Evolutionary conservation across 768 basidiomycete genomes (phyloP).

Genomic region (Megacollybia marginata): DNA sequence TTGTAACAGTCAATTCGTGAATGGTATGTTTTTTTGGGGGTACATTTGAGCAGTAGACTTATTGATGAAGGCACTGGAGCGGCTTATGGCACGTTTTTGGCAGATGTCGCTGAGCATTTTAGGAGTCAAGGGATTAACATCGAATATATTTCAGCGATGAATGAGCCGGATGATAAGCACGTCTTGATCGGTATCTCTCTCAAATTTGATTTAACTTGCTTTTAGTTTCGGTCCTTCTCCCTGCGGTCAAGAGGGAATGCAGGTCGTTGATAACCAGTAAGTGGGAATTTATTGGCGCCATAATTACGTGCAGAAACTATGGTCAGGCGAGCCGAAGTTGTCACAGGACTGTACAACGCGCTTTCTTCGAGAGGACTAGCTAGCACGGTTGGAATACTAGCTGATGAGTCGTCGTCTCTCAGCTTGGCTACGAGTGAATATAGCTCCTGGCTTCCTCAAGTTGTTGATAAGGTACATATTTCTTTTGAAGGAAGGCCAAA

Average conservation of each 20-base stretch:
- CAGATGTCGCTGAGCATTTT: slow-evolving; percentile 34
- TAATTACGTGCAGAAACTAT: neutral
- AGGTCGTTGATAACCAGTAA: slow-evolving; percentile 29
- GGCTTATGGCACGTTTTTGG: slow-evolving; percentile 33
- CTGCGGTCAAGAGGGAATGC: slow-evolving; percentile 41
- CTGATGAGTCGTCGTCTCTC: slow-evolving; percentile 33
- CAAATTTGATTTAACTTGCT: neutral
- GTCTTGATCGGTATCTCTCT: neutral
- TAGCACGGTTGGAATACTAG: slow-evolving; percentile 28
- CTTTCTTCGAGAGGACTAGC: slow-evolving; percentile 21
- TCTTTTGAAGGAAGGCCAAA: neutral
- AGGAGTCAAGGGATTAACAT: slow-evolving; percentile 28
- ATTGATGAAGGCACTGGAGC: slow-evolving; percentile 18
- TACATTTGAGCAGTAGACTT: no score
- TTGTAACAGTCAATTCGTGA: slow-evolving; percentile 27
- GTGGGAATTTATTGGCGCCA: slow-evolving; percentile 1
- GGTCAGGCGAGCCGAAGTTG: slow-evolving; percentile 29
- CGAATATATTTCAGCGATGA: slow-evolving; percentile 35
- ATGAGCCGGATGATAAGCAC: slow-evolving; percentile 28
- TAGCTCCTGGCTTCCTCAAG: slow-evolving; percentile 26
- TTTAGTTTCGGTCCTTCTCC: slow-evolving; percentile 26
- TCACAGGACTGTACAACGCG: slow-evolving; percentile 28
- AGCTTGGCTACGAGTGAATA: slow-evolving; percentile 23
- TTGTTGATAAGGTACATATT: slow-evolving; percentile 19
- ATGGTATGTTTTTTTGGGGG: slow-evolving; percentile 10